Evolutionary conservation across 805 yeast genomes (phyloP), one percentile per base, ranked within the genome.

Genomic region (Monosporozyma yasuniensis): DNA sequence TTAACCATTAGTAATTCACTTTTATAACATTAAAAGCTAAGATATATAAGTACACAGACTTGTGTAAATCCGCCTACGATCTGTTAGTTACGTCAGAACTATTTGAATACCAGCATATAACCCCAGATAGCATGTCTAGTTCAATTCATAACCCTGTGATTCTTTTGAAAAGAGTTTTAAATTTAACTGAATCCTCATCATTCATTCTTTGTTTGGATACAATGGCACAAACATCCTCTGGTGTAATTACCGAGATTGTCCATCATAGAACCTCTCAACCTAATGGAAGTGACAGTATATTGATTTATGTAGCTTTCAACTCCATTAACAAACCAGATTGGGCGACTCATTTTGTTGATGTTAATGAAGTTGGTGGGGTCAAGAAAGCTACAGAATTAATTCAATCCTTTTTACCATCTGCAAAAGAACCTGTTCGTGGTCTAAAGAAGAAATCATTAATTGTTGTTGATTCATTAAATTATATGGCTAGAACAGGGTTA

Each of bases 151-250:
- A 68, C 51, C 69, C 75, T 41, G 54, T 75, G n/a, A 83, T 84
- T 30, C 70, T 89, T 5, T 70, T 90, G 50, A 79, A 75, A 44
- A 70, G 98, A 51, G 70, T 87, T 6, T 65, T 93, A 2, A 67
- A 81, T 2, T 68, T 87, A 47, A 85, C 82, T 55, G 98, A 93
- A 59, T 66, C 66, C 21, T 77, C 91, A 0, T 95, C 96, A 0
- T 77, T 91, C 49, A 64, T 87, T 2, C 71, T 91, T 4, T 71
- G 84, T 3, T 61, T 78, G 8, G 98, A 93, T 63, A 74, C 85
- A 1, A 66, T 88, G 9, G 70, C 76, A 0, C 96, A 90, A 63
- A 78, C 93, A 0, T 79, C 88, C 0, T 56, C 68, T 28, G 58
- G 70, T 44, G 64, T 90, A 11, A 59, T 86, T 1, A 61, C 68